These are phyloP conservation scores for Bolboschoenoplectus hybrid DNA, from an alignment of 202 grass and related monocot genomes.

Conservation along the genomic window DNA sequence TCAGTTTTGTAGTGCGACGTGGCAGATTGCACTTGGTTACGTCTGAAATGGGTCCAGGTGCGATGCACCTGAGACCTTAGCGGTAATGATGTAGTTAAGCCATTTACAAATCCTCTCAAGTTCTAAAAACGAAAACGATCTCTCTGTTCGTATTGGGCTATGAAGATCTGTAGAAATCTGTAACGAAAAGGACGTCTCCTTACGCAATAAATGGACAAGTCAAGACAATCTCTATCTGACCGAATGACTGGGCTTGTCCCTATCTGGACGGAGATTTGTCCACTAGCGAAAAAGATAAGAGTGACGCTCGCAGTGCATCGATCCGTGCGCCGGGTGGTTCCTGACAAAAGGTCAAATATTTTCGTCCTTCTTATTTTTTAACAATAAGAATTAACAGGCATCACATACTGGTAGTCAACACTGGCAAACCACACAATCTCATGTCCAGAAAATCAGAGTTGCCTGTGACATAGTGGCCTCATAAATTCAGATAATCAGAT, in stretches of 20 bases:
- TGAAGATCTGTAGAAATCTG: neutral
- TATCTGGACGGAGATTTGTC: conserved; percentile 8
- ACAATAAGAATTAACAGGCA: neutral
- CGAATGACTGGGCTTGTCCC: neutral
- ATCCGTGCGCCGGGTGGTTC: neutral
- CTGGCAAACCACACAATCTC: neutral
- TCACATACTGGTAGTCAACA: neutral
- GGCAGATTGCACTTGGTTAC: neutral
- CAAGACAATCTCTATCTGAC: neutral
- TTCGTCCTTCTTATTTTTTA: neutral
- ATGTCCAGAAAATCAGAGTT: neutral
- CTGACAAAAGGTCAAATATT: neutral
- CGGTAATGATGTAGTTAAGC: neutral
- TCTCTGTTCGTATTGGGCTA: neutral
- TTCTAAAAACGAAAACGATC: neutral
- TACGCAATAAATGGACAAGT: neutral
- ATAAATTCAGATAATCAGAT: neutral
- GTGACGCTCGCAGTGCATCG: neutral
- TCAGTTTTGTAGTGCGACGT: conserved; percentile 38
- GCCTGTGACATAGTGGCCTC: neutral
- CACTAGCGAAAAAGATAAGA: neutral
- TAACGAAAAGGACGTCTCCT: neutral
- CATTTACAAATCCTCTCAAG: neutral
- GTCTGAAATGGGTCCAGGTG: conserved; percentile 36
- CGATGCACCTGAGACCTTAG: conserved; percentile 1